Conservation (phyloP, 192 early-diverging fungal genomes). For the Dissophora ornata region DNA sequence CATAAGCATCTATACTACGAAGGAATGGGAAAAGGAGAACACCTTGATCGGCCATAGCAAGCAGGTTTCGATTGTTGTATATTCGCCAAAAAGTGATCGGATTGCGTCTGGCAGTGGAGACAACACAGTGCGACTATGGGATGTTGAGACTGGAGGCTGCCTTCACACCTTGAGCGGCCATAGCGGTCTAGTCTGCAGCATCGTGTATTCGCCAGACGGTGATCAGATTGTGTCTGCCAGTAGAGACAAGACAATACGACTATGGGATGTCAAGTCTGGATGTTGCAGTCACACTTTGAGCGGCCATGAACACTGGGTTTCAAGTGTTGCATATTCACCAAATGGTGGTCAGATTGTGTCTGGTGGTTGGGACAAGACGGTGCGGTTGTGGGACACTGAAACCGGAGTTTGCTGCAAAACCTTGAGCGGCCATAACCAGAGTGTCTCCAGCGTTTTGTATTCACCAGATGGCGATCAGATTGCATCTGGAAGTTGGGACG, state of each 20-base stretch:
- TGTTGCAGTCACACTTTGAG: neutral
- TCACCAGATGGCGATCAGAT: neutral
- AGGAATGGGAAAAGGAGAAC: no score
- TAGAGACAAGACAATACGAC: neutral
- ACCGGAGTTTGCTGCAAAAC: neutral
- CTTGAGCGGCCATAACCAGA: neutral
- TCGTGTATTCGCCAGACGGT: neutral
- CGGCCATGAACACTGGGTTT: neutral
- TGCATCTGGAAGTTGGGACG: no score
- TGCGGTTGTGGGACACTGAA: constrained; percentile 6
- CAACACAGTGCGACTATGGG: constrained; percentile 3
- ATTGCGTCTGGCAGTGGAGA: neutral
- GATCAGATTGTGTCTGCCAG: neutral
- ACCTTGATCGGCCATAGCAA: neutral
- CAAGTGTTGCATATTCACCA: neutral
- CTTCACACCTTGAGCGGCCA: neutral
- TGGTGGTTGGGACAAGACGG: neutral
- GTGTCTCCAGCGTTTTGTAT: neutral
- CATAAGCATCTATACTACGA: no score
- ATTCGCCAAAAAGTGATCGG: neutral
- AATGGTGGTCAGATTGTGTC: constrained; percentile 3
- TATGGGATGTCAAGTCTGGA: constrained; percentile 14
- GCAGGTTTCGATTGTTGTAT: neutral
- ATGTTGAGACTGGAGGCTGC: neutral
- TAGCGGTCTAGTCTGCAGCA: neutral